Conservation (phyloP, 371 early-diverging fungal genomes). For the Amoeboaphelidium occidentale region DNA sequence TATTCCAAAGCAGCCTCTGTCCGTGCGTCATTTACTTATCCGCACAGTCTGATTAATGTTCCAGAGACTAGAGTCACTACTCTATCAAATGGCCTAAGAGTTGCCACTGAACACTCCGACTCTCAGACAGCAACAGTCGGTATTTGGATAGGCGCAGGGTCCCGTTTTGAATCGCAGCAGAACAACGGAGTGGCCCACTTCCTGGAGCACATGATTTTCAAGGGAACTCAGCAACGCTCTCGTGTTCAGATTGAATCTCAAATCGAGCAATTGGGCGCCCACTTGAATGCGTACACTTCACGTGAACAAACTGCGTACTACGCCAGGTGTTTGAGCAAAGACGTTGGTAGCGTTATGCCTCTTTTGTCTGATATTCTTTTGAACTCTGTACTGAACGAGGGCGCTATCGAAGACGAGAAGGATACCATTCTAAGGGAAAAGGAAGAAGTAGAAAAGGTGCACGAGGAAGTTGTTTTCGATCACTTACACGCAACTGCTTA, state of each 20-base stretch:
- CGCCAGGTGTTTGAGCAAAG: constrained; percentile 68
- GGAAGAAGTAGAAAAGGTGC: constrained; percentile 80
- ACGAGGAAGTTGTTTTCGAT: constrained; percentile 89
- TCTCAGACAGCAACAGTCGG: constrained; percentile 91
- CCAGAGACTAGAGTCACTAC: constrained; percentile 31
- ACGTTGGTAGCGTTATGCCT: constrained; percentile 65
- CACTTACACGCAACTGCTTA: constrained; percentile 84
- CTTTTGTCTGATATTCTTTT: constrained; percentile 83
- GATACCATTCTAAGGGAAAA: constrained; percentile 83
- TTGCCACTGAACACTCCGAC: constrained; percentile 83
- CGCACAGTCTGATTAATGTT: neutral
- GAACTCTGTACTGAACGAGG: constrained; percentile 50
- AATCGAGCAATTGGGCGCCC: constrained; percentile 93
- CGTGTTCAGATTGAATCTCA: constrained; percentile 73
- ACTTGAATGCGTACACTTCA: constrained; percentile 90
- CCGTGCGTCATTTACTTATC: neutral
- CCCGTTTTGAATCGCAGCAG: constrained; percentile 59
- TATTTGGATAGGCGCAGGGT: constrained; percentile 92
- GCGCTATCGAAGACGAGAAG: constrained; percentile 77
- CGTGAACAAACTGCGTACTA: constrained; percentile 95
- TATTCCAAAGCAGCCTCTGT: too few relatives aligned
- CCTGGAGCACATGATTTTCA: constrained; percentile 94
- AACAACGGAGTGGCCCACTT: constrained; percentile 95
- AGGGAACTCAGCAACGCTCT: constrained; percentile 64
- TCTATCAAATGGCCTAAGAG: constrained; percentile 73